Evolutionary conservation across 129 eudicot genomes (phyloP).

Genomic region (Heracleum sosnowskyi): DNA sequence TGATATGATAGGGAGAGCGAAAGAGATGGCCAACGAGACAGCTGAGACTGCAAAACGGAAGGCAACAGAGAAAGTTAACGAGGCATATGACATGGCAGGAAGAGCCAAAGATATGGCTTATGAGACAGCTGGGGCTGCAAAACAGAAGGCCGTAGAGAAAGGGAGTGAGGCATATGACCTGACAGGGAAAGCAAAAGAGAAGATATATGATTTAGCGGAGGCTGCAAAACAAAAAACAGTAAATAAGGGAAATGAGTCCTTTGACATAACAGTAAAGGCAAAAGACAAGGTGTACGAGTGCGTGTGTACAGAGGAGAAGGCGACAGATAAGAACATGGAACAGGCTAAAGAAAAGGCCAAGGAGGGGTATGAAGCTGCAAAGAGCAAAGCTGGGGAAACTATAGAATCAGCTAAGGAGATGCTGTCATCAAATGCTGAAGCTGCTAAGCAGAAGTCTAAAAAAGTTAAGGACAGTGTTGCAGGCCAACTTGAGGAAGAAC

Average conservation of each 20-base stretch:
- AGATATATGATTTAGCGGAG: constrained; percentile 16
- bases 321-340: constrained; percentile 19
- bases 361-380: constrained; percentile 45
- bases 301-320: constrained; percentile 1
- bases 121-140: neutral
- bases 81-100: constrained; percentile 10
- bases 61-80: constrained; percentile 7
- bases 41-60: neutral
- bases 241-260: constrained; percentile 12
- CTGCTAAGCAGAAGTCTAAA: constrained; percentile 41
- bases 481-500: constrained; percentile 28
- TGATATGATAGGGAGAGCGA: constrained; percentile 7
- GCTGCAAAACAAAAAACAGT: constrained; percentile 15
- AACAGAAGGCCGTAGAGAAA: constrained; percentile 4
- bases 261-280: neutral
- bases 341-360: constrained; percentile 38
- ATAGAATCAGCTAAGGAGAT: constrained; percentile 29
- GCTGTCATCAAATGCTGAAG: constrained; percentile 27
- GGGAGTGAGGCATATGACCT: constrained; percentile 13
- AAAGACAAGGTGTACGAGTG: constrained; percentile 8
- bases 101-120: constrained; percentile 12
- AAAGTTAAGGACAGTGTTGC: constrained; percentile 26
- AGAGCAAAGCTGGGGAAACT: constrained; percentile 18
- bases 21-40: neutral
- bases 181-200: constrained; percentile 15